Base-by-base conservation (phyloP, 2,329 filamentous ascomycete genomes). In the Bipolaris zeicola region DNA sequence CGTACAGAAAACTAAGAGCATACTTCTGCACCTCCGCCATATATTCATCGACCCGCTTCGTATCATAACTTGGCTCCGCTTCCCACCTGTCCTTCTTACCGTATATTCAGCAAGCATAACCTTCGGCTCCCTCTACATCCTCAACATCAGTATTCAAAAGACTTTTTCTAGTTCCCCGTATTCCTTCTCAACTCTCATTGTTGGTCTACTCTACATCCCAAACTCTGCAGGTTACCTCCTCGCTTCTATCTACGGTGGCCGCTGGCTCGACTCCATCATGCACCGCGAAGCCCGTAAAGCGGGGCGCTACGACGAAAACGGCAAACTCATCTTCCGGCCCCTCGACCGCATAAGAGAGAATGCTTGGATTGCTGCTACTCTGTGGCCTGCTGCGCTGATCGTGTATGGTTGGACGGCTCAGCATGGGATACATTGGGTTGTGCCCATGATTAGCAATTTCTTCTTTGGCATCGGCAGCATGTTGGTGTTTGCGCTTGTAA, bases 291-390 rank as follows among this genome's bases (percentile, higher is more conserved):
- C 76, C 0, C 61, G 63, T 2, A 75, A 72, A 56, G 73, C 72
- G 33, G 71, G 71, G 28, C 67, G 75, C 11, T 73, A 73, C 57
- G 74, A 77, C 49, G 67, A 66, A 4, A 61, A 65, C 1, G 75
- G 75, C 18, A 74, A 72, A 45, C 65, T 77, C 8, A 60, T 74
- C 6, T 70, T 75, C 48, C 58, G 63, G 3, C 75, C 76, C 0
- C 73, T 77, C 60, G 76, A 78, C 46, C 71, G 76, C n/a, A 77
- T 78, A 75, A 64, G 66, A 20, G 76, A 78, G 52, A 78, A 78
- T 53, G 75, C 74, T 0, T 78, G 74, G 75, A 62, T 77, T 1
- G 74, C 71, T 5, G 72, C 68, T 6, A 50, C 71, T 5, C 56
- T 77, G 1, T 77, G 72, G 65, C 76, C 76, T 4, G 60, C 57